Conservation (phyloP, 2,329 filamentous ascomycete genomes). For the Colletotrichum somersetense region DNA sequence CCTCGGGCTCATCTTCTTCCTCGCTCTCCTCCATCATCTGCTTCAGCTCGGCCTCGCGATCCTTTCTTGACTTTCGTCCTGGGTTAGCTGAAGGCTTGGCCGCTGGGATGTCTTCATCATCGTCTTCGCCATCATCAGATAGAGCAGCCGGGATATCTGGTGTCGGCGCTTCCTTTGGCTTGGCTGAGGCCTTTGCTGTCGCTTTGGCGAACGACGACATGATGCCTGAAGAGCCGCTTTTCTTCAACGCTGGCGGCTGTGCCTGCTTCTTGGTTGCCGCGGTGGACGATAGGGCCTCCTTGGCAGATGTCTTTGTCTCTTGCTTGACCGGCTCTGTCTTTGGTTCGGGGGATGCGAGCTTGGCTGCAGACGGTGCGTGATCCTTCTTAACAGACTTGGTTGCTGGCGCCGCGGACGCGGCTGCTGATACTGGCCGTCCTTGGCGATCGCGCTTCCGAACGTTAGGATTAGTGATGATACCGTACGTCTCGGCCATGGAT, state of each 20-base stretch:
- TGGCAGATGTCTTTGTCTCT: conserved; percentile 55
- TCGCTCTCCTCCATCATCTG: conserved; percentile 84
- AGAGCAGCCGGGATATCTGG: conserved; percentile 53
- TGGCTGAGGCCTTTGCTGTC: conserved; percentile 47
- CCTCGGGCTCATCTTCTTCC: conserved; percentile 71
- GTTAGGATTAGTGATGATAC: conserved; percentile 80
- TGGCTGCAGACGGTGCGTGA: conserved; percentile 42
- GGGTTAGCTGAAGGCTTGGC: conserved; percentile 50
- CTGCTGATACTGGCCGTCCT: conserved; percentile 45
- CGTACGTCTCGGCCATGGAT: conserved; percentile 72
- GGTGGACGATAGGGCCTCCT: conserved; percentile 54
- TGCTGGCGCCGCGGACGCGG: conserved; percentile 45
- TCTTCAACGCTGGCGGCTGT: conserved; percentile 61
- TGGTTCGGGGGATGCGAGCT: conserved; percentile 43
- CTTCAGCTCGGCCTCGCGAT: conserved; percentile 74
- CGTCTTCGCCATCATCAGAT: conserved; percentile 65
- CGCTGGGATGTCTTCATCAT: conserved; percentile 64
- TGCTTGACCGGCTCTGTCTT: conserved; percentile 49
- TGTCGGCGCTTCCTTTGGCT: conserved; percentile 32
- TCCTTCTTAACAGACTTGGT: conserved; percentile 51
- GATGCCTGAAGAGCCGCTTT: conserved; percentile 69
- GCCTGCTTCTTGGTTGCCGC: conserved; percentile 55
- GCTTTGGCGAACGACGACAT: conserved; percentile 85
- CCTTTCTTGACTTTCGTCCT: conserved; percentile 63
- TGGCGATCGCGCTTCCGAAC: conserved; percentile 66